phyloP scores from a whole-genome alignment of 139 green algal species.

The Gonium pectorale region DNA sequence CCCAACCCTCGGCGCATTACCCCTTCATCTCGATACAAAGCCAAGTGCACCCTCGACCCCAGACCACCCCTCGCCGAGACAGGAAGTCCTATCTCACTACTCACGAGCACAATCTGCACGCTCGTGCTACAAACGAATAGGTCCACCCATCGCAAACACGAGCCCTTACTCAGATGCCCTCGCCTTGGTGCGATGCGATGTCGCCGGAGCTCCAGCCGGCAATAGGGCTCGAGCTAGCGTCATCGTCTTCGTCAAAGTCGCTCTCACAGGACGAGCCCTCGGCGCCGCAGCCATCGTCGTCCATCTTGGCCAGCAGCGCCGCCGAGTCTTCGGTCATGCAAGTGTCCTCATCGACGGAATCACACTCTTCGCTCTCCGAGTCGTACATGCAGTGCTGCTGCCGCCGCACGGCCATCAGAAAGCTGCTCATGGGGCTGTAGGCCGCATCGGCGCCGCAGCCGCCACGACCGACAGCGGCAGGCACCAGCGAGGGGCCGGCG shows the following conservation, averaged over 20 bases:
- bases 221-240: background rate
- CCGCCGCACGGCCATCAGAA: background rate
- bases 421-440: conserved; percentile 5
- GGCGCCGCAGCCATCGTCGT: background rate
- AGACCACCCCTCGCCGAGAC: too few species aligned
- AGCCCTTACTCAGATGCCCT: conserved; percentile 24
- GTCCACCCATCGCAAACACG: too few species aligned
- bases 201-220: background rate
- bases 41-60: too few species aligned
- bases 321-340: conserved; percentile 38
- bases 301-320: conserved; percentile 34
- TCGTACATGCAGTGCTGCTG: conserved; percentile 26
- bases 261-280: background rate
- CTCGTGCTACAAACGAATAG: too few species aligned
- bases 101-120: too few species aligned
- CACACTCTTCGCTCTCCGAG: conserved; percentile 8
- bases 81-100: too few species aligned
- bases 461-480: background rate
- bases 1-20: too few species aligned
- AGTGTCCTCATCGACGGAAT: conserved; percentile 26
- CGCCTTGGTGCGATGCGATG: background rate
- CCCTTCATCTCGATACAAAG: too few species aligned
- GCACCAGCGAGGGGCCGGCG: background rate
- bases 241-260: background rate
- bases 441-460: background rate